These are phyloP conservation scores for Alternaria arbusti DNA, from an alignment of 2,329 filamentous ascomycete species.

Conservation along the genomic window DNA sequence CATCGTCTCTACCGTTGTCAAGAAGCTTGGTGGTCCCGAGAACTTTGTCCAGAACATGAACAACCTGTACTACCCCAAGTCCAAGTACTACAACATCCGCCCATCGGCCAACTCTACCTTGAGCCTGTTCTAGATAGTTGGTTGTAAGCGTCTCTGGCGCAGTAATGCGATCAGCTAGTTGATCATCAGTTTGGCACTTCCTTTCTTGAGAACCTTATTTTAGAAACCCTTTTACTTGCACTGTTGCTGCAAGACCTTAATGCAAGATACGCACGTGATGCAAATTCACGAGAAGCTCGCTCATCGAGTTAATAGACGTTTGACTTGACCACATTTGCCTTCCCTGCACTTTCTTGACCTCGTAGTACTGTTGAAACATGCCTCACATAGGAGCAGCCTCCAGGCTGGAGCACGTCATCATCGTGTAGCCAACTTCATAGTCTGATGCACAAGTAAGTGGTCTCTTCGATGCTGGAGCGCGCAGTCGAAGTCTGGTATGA, in stretches of 20 bases:
- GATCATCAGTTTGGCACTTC: background rate
- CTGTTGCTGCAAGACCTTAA: background rate
- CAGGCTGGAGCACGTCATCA: background rate
- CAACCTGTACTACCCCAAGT: slow-evolving; percentile 30
- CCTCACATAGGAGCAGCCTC: background rate
- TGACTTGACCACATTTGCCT: background rate
- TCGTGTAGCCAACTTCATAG: background rate
- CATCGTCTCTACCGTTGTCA: slow-evolving; percentile 19
- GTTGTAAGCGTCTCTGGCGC: background rate
- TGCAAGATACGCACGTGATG: background rate
- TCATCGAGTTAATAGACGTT: background rate
- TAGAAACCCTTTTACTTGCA: background rate
- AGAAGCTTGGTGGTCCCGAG: slow-evolving; percentile 21
- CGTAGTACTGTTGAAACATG: background rate
- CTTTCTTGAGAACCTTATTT: background rate
- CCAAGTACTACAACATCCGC: slow-evolving; percentile 32
- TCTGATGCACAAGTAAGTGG: background rate
- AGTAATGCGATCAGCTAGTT: background rate
- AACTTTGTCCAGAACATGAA: slow-evolving; percentile 14
- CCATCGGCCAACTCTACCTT: slow-evolving; percentile 5
- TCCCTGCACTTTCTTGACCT: background rate
- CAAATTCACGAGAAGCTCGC: background rate
- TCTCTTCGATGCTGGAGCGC: background rate
- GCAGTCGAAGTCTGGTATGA: background rate
- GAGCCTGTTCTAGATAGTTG: background rate